Base-by-base conservation (phyloP, 805 yeast genomes). In the Monosporozyma yasuniensis region DNA sequence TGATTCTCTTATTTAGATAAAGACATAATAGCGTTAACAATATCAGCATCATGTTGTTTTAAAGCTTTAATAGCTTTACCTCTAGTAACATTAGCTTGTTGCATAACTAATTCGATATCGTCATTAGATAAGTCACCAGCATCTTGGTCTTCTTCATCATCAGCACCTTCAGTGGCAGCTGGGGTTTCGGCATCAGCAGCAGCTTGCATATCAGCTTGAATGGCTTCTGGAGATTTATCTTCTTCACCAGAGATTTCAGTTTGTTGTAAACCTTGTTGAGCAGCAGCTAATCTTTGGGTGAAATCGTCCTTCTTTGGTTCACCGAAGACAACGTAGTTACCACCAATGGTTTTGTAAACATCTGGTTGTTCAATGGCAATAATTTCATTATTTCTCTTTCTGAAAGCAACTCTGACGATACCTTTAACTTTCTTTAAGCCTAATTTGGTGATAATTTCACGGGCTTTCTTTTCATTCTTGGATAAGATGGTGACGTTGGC, bases 261-360 rank as follows among this genome's bases (percentile, higher is more conserved):
- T 51, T 76, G 78, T 59, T 72, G 72, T 55, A 78, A 78, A 61
- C 77, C 76, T 57, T 79, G 81, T 72, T 83, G 86, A 58, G 87
- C 87, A 66, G 86, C 86, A 70, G 83, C 86, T 72, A 86, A 78
- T 78, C 89, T 83, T 74, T 87, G 83, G 75, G 83, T 81, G 73
- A 89, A 75, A 77, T 91, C 96, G 73, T 91, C 97, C 61, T 87
- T 85, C 80, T 88, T 87, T 69, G 96, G 95, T 76, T 90, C 97
- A 75, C 99, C 99, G 65, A 91, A 90, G 61, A 91, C 97, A 64
- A 91, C 83, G 79, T 86, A 93, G 62, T 95, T 84, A 69, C 97
- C 96, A 55, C 81, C 77, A 67, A 95, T 85, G 56, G 96, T 83
- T 75, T 79, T 87, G 95, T 77, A 91, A 54, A 93, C 98, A 63